Conservation (phyloP, 1,284 basidiomycete species). For the Trametes pubescens region DNA sequence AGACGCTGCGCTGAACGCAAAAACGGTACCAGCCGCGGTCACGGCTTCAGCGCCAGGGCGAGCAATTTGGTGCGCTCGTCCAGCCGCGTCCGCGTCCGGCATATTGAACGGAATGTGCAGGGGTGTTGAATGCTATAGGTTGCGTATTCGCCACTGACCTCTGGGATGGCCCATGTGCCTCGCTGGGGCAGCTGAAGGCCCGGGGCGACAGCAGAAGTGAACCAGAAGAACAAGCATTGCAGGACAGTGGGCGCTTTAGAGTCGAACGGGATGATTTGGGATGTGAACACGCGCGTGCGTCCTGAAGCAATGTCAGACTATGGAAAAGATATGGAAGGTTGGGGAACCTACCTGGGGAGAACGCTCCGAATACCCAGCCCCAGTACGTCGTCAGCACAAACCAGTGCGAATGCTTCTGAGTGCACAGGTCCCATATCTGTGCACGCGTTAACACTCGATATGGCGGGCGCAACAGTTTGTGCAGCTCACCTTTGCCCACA, state of each 20-base stretch:
- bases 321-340: neutral
- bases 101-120: constrained; percentile 53
- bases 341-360: constrained; percentile 58
- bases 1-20: neutral
- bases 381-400: constrained; percentile 75
- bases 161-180: constrained; percentile 38
- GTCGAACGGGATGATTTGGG: constrained; percentile 17
- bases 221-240: constrained; percentile 43
- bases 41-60: constrained; percentile 44
- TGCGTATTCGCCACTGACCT: constrained; percentile 42
- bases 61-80: constrained; percentile 44
- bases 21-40: constrained; percentile 20
- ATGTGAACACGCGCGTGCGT: constrained; percentile 49
- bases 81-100: constrained; percentile 35
- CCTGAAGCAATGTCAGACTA: constrained; percentile 45
- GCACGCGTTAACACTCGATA: neutral
- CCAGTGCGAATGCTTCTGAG: constrained; percentile 58
- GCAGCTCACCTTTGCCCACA: constrained; percentile 71
- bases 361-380: constrained; percentile 76
- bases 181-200: constrained; percentile 7
- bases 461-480: too few relatives aligned
- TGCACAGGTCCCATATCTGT: constrained; percentile 71
- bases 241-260: constrained; percentile 35
- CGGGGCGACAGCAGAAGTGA: constrained; percentile 37
- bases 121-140: constrained; percentile 41